Percentiles rank a stretch among this genome's conserved stretches.
phyloP scores from a whole-genome alignment of 805 yeast species.

The Zygoascus flipseniorum region DNA sequence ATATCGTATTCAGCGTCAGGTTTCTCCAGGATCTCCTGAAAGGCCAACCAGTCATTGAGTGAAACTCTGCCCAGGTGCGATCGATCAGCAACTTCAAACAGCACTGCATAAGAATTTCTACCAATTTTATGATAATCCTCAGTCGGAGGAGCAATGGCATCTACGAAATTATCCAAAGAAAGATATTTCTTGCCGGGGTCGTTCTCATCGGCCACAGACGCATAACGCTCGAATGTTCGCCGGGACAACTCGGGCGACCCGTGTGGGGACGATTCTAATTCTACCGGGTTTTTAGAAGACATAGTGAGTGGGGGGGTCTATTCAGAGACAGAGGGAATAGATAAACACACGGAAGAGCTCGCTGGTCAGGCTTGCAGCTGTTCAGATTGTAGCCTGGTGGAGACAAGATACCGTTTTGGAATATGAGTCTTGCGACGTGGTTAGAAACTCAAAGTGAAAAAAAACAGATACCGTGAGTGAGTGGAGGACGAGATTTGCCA shows the following conservation, averaged over 20 bases:
- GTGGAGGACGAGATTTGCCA: too few species aligned
- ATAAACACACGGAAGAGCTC: background rate
- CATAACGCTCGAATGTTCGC: constrained; percentile 15
- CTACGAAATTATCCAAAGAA: constrained; percentile 32
- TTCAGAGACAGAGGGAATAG: background rate
- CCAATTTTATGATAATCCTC: constrained; percentile 46
- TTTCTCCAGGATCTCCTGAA: constrained; percentile 48
- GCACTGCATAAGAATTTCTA: constrained; percentile 54
- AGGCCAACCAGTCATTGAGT: constrained; percentile 63
- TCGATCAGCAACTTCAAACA: constrained; percentile 75
- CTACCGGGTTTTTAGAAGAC: background rate
- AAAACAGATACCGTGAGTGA: background rate
- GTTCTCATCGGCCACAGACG: constrained; percentile 16
- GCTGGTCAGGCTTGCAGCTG: too few species aligned
- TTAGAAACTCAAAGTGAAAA: background rate
- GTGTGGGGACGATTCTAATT: background rate
- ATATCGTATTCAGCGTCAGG: constrained; percentile 48
- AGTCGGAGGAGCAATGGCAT: constrained; percentile 35
- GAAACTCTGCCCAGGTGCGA: constrained; percentile 58
- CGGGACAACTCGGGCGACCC: constrained; percentile 5
- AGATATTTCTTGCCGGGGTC: constrained; percentile 10
- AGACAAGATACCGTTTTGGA: background rate
- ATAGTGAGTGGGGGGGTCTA: background rate
- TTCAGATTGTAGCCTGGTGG: background rate
- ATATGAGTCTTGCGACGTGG: background rate